A percentile compares a stretch with the other conserved stretches of the same genome.
phyloP scores from a whole-genome alignment of 306 rosid species.

The Castanea mollissima region DNA sequence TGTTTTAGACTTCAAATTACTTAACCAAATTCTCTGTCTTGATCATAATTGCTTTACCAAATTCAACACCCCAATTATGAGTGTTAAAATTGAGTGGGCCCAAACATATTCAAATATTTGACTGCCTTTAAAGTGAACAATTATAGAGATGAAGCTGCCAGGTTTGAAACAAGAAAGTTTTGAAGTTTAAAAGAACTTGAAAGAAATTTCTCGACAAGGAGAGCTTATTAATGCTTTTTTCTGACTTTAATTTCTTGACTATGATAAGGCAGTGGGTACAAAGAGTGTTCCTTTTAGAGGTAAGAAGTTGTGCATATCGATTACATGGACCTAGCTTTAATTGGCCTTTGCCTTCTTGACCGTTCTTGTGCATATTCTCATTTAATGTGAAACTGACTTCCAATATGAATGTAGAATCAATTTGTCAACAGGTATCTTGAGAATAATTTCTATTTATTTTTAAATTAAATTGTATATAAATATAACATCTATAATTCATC shows the following conservation, averaged over 20 bases:
- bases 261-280: not conserved
- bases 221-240: slow-evolving; percentile 3
- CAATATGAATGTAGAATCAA: no score
- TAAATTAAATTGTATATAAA: no score
- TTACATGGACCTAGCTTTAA: no score
- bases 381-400: no score
- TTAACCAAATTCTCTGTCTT: slow-evolving; percentile 5
- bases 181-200: not conserved
- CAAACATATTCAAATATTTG: not conserved
- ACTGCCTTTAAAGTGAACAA: not conserved
- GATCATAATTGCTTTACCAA: slow-evolving; percentile 28
- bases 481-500: no score
- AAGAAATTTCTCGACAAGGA: no score
- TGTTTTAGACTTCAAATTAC: slow-evolving; percentile 10
- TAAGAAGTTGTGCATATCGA: no score
- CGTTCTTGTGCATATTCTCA: no score
- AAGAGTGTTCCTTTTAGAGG: no score
- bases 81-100: not conserved
- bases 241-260: slow-evolving; percentile 13
- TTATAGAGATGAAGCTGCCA: not conserved
- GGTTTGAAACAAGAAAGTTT: not conserved
- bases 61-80: slow-evolving; percentile 18
- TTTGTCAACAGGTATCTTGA: no score
- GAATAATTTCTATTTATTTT: no score
- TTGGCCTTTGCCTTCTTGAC: no score